Conservation (phyloP, 495 filamentous ascomycete species). For the Aspergillus carlsbadensis region DNA sequence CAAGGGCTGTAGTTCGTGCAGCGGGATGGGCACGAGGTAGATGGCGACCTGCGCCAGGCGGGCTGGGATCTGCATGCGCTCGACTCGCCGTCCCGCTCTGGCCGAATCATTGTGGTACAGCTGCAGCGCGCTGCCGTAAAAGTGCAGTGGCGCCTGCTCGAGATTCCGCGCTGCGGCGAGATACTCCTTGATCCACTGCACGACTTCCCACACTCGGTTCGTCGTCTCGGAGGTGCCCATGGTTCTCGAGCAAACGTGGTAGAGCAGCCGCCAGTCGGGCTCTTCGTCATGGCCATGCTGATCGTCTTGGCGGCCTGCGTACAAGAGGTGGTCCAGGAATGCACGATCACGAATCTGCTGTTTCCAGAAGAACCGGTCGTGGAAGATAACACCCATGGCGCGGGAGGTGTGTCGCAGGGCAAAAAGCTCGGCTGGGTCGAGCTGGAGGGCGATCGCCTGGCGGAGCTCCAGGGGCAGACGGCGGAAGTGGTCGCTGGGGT, state of each 20-base stretch:
- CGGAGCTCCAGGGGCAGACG: constrained; percentile 1
- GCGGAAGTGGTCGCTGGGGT: not conserved
- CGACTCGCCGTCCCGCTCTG: not conserved
- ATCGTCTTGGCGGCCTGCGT: not conserved
- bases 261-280: constrained; percentile 1
- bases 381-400: not conserved
- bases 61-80: not conserved
- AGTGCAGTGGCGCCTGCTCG: not conserved
- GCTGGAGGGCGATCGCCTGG: not conserved
- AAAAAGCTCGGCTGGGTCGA: not conserved
- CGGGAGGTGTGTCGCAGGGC: not conserved
- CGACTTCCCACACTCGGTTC: not conserved
- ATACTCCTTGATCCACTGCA: constrained; percentile 1
- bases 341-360: not conserved
- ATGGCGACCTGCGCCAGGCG: not conserved
- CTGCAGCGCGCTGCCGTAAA: constrained; percentile 1
- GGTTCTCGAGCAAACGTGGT: not conserved
- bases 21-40: not conserved
- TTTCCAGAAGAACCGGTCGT: not conserved
- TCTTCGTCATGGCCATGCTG: not conserved
- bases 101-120: not conserved
- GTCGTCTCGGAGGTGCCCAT: not conserved
- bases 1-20: not conserved
- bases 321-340: not conserved
- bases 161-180: not conserved